phyloP scores from a whole-genome alignment of 2,329 filamentous ascomycete species.

The Aciculosporium take region DNA sequence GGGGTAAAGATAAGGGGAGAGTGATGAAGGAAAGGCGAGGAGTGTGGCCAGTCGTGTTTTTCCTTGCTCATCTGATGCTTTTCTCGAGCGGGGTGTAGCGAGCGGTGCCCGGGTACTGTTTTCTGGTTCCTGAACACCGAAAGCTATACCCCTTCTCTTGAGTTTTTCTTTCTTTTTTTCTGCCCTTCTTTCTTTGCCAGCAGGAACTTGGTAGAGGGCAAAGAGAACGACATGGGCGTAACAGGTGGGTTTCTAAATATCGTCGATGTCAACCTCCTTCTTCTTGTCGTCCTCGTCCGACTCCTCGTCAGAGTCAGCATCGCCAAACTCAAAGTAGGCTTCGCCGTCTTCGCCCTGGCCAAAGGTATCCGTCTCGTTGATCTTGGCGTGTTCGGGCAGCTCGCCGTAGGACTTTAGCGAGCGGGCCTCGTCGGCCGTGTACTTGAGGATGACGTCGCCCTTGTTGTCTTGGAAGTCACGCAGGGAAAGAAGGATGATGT shows the following conservation, averaged over 20 bases:
- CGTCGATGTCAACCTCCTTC: constrained; percentile 88
- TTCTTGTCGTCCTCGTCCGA: constrained; percentile 39
- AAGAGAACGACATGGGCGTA: not conserved
- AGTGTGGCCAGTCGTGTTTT: constrained; percentile 5
- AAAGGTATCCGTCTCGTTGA: constrained; percentile 98
- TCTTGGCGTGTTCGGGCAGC: constrained; percentile 93
- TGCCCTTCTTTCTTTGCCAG: too few species aligned
- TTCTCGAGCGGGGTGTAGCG: not conserved
- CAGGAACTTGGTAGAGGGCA: not conserved
- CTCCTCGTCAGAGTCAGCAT: constrained; percentile 56
- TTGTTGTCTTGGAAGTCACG: constrained; percentile 92
- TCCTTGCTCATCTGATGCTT: constrained; percentile 1
- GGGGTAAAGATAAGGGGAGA: not conserved
- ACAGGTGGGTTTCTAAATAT: too few species aligned
- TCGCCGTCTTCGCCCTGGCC: constrained; percentile 87
- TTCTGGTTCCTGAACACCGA: not conserved
- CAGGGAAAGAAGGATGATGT: constrained; percentile 79
- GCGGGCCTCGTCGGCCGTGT: constrained; percentile 89
- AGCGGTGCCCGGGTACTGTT: not conserved
- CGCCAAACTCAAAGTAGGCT: constrained; percentile 97
- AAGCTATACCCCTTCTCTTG: not conserved
- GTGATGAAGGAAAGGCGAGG: not conserved
- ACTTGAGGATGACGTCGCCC: constrained; percentile 94
- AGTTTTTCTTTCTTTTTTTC: not conserved
- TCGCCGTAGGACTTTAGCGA: constrained; percentile 95